phyloP scores from a whole-genome alignment of 805 yeast species.

The Candida boidinii region DNA sequence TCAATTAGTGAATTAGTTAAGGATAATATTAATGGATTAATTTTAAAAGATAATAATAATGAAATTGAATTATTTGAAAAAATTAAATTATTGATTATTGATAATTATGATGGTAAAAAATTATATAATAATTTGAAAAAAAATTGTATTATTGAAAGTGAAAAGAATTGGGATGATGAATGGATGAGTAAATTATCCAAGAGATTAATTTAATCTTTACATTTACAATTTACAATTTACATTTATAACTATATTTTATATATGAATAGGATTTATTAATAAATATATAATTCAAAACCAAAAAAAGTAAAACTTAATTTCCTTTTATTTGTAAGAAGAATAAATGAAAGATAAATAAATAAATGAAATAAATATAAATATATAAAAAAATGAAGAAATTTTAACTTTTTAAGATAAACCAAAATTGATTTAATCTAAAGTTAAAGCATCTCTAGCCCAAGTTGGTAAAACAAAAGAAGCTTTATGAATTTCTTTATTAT shows the following conservation, averaged over 20 bases:
- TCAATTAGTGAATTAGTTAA: conserved; percentile 74
- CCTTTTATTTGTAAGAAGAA: too few relatives aligned
- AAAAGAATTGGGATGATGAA: conserved; percentile 62
- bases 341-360: conserved; percentile 1
- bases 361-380: background rate
- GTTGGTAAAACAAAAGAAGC: conserved; percentile 90
- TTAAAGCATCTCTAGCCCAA: conserved; percentile 55
- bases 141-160: conserved; percentile 73
- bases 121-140: conserved; percentile 32
- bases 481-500: conserved; percentile 73
- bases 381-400: too few relatives aligned
- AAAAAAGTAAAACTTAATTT: too few relatives aligned
- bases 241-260: too few relatives aligned
- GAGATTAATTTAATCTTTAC: too few relatives aligned
- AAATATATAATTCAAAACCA: too few relatives aligned
- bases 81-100: conserved; percentile 21
- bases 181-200: conserved; percentile 51
- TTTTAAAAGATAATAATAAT: conserved; percentile 29
- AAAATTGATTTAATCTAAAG: too few relatives aligned
- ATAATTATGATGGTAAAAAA: conserved; percentile 12
- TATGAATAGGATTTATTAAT: too few relatives aligned
- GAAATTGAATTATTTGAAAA: conserved; percentile 30
- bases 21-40: conserved; percentile 61
- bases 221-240: conserved; percentile 6
- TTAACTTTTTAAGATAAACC: too few relatives aligned